Percentiles rank a stretch among this genome's conserved stretches.
Evolutionary conservation across 2,329 filamentous ascomycete species (phyloP).

Genomic region (Apiospora saccharicola): DNA sequence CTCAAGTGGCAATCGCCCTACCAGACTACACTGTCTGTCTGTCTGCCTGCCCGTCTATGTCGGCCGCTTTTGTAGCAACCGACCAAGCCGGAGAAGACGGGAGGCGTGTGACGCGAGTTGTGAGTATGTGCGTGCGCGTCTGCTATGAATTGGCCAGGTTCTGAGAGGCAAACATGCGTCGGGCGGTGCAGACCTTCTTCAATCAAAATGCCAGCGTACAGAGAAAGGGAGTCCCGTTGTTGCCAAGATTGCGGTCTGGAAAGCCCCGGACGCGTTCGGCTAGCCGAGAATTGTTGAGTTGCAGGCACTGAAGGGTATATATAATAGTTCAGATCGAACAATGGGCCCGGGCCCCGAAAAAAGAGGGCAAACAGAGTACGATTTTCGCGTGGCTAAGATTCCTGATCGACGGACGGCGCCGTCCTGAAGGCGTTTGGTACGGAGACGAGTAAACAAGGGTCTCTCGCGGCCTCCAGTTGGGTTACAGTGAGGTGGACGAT

Average conservation of each 20-base stretch:
- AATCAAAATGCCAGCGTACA: not conserved
- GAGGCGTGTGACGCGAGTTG: not conserved
- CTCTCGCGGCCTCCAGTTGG: not conserved
- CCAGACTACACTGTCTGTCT: not conserved
- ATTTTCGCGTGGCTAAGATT: conserved; percentile 1
- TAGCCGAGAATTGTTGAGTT: conserved; percentile 13
- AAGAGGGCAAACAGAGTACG: conserved; percentile 3
- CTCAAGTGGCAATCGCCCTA: not conserved
- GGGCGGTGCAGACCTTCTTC: conserved; percentile 8
- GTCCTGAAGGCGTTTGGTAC: conserved; percentile 2
- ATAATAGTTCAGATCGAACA: conserved; percentile 19
- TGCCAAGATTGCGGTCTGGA: conserved; percentile 16
- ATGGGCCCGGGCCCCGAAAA: conserved; percentile 12
- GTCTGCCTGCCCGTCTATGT: not conserved
- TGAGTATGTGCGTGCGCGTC: not conserved
- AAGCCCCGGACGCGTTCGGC: conserved; percentile 11
- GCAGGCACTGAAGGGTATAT: conserved; percentile 8
- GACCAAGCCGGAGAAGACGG: not conserved
- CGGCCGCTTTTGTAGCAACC: not conserved
- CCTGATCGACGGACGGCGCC: conserved; percentile 13
- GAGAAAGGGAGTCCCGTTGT: not conserved
- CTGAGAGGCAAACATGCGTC: not conserved
- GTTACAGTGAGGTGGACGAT: not conserved
- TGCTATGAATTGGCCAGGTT: not conserved
- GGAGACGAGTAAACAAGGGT: not conserved